Base-by-base conservation (phyloP, 768 basidiomycete genomes). In the Terana coerulea region DNA sequence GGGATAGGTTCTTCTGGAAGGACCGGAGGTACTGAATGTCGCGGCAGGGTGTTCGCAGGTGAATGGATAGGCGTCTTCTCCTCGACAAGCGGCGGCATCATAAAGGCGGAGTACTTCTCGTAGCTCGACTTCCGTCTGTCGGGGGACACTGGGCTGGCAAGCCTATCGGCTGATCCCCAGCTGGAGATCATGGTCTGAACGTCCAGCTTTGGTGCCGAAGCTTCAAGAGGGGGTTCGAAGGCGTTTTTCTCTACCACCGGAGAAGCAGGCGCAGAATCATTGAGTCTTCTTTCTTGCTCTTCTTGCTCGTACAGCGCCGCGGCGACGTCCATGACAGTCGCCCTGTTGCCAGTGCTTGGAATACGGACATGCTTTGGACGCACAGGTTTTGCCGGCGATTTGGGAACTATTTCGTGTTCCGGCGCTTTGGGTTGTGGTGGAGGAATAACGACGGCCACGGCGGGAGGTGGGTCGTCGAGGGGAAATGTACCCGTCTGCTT, bases 281-380 rank as follows among this genome's bases (percentile, higher is more conserved):
- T 46, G 1, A 14, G 29, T 35, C 28, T 42, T 10, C 30, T 12
- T 14, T 47, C 8, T 15, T 39, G 19, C 31, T 26, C 26, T 43
- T 40, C 52, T 9, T 57, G 52, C 49, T 58, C 54, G 21, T 34
- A 50, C 37, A 88, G 63, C 8, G 78, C 76, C 62, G 83, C 84
- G 2, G 86, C 86, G 10, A 91, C 79, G 35, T 91, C 86, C 88
- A 91, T 90, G 21, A 82, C 86, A 12, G 81, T 80, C 17, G 84
- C 79, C 53, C 89, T 72, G 47, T 78, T 80, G 14, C 86, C 85
- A 5, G 85, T 78, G 59, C 80, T 87, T 4, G 86, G 80, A 46
- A 84, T 83, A 19, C 86, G 81, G 39, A 68, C 52, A 59, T 77
- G 78, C 46, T 73, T 75, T 3, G 67, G 61, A 5, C 77, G 72